Evolutionary conservation across 192 early-diverging fungal genomes (phyloP), one percentile per base, ranked within the genome.

Genomic region (Chytriomyces confervae): DNA sequence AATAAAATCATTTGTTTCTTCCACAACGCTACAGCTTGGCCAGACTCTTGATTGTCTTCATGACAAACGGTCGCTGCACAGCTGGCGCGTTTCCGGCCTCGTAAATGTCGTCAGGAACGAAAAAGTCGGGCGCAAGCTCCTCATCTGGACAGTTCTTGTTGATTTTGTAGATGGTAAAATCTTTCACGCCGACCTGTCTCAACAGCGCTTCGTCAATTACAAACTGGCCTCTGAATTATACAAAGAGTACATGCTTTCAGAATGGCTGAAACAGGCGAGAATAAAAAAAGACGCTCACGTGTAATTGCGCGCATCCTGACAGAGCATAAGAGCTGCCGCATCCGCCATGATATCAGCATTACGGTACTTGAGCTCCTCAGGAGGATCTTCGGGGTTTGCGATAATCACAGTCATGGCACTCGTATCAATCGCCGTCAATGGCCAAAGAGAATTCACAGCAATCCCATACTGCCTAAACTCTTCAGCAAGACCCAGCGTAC

Each of bases 131-230:
- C 9, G 75, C 79, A 66, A 94, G 84, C 49, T 94, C 86, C 13
- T 83, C 84, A 9, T 82, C 83, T 11, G 75, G 72, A 8, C 84
- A 80, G 5, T 89, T 89, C 5, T 91, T 87, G 10, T 84, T 86
- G 48, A 84, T 83, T 70, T 86, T 83, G 85, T 94, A 95, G 73
- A 87, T 77, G 48, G 86, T 88, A 85, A 95, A 89, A 79, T 94
- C 84, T 0, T 84, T 90, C 67, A 92, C 87, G 61, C 94, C 93
- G 45, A 85, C 77, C 69, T 86, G 83, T 79, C 93, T 85, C 79
- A 95, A 84, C 45, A 95, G 82, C 66, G 90, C 69, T 84, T 94
- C 93, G 77, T 95, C 94, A n/a, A 95, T 87, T 63, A 86, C 86
- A 78, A 95, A 92, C 63, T 94, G 53, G 3, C 74, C 74, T 20